phyloP scores from a whole-genome alignment of 331 rosid genomes.

The Rosa hybrid region DNA sequence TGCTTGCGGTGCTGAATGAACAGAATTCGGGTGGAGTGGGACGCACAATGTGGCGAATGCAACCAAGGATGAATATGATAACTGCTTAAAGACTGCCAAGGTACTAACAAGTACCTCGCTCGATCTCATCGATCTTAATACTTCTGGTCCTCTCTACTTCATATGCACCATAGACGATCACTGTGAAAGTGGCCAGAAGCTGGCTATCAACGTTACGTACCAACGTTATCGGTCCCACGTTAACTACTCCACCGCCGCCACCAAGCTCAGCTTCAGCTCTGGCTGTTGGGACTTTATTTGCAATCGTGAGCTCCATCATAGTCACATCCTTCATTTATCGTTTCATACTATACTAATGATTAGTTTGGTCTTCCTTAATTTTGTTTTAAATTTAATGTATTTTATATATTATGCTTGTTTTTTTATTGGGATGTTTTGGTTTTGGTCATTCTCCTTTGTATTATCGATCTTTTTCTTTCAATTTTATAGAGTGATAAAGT shows the following conservation, averaged over 20 bases:
- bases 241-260: background rate
- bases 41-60: background rate
- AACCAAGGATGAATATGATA: background rate
- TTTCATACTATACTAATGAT: too few relatives aligned
- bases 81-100: background rate
- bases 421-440: too few relatives aligned
- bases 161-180: background rate
- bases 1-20: background rate
- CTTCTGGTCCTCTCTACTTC: background rate
- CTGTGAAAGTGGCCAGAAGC: slow-evolving; percentile 1
- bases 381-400: too few relatives aligned
- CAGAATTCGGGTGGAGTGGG: background rate
- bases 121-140: background rate
- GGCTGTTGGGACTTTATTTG: background rate
- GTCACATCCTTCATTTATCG: background rate
- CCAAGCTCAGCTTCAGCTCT: slow-evolving; percentile 7
- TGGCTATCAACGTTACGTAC: background rate
- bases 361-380: too few relatives aligned
- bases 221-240: background rate
- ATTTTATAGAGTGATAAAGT: too few relatives aligned
- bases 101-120: background rate
- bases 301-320: background rate
- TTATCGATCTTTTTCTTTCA: too few relatives aligned
- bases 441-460: too few relatives aligned
- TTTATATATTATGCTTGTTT: too few relatives aligned